A percentile compares a stretch with the other conserved stretches of the same genome.
Conservation (phyloP, 768 basidiomycete species). For the Astraeus odoratus region DNA sequence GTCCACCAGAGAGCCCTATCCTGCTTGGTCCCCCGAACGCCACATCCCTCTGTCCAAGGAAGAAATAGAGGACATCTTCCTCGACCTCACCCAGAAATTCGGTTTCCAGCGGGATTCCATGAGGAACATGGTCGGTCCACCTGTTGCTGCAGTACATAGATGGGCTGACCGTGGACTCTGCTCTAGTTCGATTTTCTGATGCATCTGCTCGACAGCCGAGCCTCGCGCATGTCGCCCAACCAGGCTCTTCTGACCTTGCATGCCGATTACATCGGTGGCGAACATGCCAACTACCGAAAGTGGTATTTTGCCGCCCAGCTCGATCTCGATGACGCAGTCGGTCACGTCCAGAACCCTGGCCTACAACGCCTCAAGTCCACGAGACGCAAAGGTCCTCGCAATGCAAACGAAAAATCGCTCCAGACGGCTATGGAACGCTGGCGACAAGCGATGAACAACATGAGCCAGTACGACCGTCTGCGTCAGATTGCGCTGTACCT, state of each 20-base stretch:
- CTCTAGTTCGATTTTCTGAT: constrained; percentile 91
- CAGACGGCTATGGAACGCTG: constrained; percentile 85
- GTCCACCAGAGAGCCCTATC: constrained; percentile 76
- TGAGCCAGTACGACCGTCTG: constrained; percentile 96
- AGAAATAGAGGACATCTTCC: constrained; percentile 97
- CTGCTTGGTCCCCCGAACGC: constrained; percentile 89
- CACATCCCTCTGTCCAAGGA: constrained; percentile 98
- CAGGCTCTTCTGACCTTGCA: constrained; percentile 93
- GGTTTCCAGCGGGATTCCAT: constrained; percentile 95
- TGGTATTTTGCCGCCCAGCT: constrained; percentile 99
- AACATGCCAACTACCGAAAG: constrained; percentile 98
- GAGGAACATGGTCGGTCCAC: constrained; percentile 76
- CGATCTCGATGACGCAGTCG: constrained; percentile 96
- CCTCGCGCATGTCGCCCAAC: constrained; percentile 94
- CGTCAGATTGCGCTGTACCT: constrained; percentile 94
- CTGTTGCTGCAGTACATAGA: constrained; percentile 9
- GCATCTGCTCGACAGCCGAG: constrained; percentile 94
- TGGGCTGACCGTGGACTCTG: constrained; percentile 6
- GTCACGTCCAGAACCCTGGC: constrained; percentile 87
- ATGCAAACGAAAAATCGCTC: constrained; percentile 54
- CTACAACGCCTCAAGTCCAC: constrained; percentile 76
- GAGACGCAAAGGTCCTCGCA: constrained; percentile 51
- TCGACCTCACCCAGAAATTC: constrained; percentile 97
- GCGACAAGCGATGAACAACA: constrained; percentile 97
- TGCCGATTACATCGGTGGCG: constrained; percentile 98